Conservation (phyloP, 2,329 filamentous ascomycete genomes). For the Neocatenulostroma microsporum region DNA sequence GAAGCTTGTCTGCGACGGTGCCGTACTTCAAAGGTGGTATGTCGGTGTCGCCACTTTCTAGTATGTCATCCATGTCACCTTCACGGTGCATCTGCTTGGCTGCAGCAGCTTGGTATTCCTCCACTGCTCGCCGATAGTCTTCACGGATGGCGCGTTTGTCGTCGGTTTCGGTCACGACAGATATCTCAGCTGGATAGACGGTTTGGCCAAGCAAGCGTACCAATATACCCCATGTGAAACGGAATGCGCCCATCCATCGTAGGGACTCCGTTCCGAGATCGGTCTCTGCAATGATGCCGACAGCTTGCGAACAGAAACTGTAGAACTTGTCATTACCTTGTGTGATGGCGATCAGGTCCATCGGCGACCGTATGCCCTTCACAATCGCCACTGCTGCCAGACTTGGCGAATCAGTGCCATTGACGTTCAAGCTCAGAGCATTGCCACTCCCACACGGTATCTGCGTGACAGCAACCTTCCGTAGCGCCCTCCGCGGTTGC, state of each 20-base stretch:
- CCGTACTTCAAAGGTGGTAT: constrained; percentile 64
- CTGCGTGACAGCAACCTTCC: constrained; percentile 72
- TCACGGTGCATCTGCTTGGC: constrained; percentile 17
- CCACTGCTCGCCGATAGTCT: constrained; percentile 50
- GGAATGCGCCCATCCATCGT: constrained; percentile 81
- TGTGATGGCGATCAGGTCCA: constrained; percentile 83
- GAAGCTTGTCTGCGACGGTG: constrained; percentile 67
- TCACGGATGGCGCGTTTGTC: constrained; percentile 67
- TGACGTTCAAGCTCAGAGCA: constrained; percentile 82
- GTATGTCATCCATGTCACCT: constrained; percentile 10
- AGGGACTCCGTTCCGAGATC: constrained; percentile 86
- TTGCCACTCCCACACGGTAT: constrained; percentile 92
- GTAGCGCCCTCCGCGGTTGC: constrained; percentile 64
- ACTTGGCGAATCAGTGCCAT: constrained; percentile 68
- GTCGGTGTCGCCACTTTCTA: constrained; percentile 15
- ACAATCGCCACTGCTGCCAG: constrained; percentile 74
- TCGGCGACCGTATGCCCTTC: constrained; percentile 74
- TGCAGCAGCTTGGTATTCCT: constrained; percentile 21
- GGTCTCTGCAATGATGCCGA: constrained; percentile 82
- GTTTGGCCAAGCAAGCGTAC: constrained; percentile 66
- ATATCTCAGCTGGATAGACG: constrained; percentile 81
- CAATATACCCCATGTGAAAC: constrained; percentile 82
- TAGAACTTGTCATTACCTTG: constrained; percentile 67
- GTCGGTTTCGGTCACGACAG: constrained; percentile 71
- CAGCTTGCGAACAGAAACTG: constrained; percentile 83